Evolutionary conservation across 768 basidiomycete species (phyloP), one percentile per base, ranked within the genome.

Genomic region (Trametes cinnabarina): DNA sequence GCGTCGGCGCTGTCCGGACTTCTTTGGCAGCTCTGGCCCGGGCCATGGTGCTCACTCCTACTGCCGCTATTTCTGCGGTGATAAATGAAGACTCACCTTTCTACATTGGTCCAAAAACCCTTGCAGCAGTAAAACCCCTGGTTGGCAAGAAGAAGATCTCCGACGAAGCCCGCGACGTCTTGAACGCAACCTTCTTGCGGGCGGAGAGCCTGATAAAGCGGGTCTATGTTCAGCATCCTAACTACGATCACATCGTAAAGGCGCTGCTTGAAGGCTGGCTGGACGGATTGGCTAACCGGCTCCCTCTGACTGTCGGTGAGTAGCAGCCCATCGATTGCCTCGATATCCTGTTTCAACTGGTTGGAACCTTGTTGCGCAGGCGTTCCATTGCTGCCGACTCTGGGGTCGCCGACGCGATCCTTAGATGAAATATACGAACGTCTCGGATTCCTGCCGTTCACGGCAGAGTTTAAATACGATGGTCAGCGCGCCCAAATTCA

Each of bases 401-500:
- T 97, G 17, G 94, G 94, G 11, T 89, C 88, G 6, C 94, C 94
- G 35, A 87, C 84, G 42, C 85, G 92, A 25, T 94, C 92, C 23
- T 75, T 97, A 40, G 79, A 85, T 39, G 91, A 94, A 63, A 83
- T 95, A n/a, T 94, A 91, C 66, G 80, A 83, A 43, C 79, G 86
- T 7, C 73, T 93, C 19, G 81, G 80, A 20, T 76, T 79, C 30
- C 73, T 83, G 30, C 80, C 86, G 10, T 97, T 94, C 72, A 79
- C 83, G 15, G 89, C 92, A 30, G 94, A 97, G 74, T 90, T 90
- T 69, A 97, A 96, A 72, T 90, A 94, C 65, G 94, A 97, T 65
- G 94, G 88, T 19, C 89, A 92, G 66, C 81, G 88, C 47, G 91
- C 87, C 19, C 91, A 92, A 71, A 85, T 90, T n/a, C 89, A 91